Evolutionary conservation across 2,329 filamentous ascomycete species (phyloP), one percentile per base, ranked within the genome.

Genomic region (Penicillium concentricum): DNA sequence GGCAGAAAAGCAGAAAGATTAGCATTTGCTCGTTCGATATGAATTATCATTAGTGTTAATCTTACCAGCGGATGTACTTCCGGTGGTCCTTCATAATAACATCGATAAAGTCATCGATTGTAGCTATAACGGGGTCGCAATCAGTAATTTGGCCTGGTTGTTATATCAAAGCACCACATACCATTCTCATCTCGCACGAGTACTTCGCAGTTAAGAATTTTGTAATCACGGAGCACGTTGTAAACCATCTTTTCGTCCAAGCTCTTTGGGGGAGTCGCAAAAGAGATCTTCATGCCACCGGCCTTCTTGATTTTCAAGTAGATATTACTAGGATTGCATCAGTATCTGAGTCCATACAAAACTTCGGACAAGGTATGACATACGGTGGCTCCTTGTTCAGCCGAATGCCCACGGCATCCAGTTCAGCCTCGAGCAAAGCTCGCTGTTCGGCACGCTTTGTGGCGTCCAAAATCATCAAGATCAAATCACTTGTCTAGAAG

Each of bases 51-150:
- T 12, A 28, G 58, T 35, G 22, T n/a, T n/a, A 43, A 37, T 13
- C 67, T 55, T 68, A 81, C 80, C 86, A 89, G 72, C 85, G 84
- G 80, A 99, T 97, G 81, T 99, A 99, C 76, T 96, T 99, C 71
- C 94, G 83, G 80, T 99, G 94, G 72, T 97, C 91, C 76, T 94
- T 96, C 93, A 97, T 97, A 77, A 99, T 97, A 60, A 97, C 92
- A 75, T 99, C 94, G 78, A 99, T 99, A 75, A 99, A 90, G 76
- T 99, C 93, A 78, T 99, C 94, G 35, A 99, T 92, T 1, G 94
- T 97, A 39, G 89, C 91, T 85, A 57, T 12, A 44, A 18, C 30
- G 18, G 26, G 3, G 12, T 18, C 24, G 15, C 28, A 24, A 32
- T 55, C 18, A 55, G 46, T 28, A 18, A 37, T 7, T 18, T 28